Conservation (phyloP, 2,329 filamentous ascomycete species). For the Aspergillus brunneoviolaceus region DNA sequence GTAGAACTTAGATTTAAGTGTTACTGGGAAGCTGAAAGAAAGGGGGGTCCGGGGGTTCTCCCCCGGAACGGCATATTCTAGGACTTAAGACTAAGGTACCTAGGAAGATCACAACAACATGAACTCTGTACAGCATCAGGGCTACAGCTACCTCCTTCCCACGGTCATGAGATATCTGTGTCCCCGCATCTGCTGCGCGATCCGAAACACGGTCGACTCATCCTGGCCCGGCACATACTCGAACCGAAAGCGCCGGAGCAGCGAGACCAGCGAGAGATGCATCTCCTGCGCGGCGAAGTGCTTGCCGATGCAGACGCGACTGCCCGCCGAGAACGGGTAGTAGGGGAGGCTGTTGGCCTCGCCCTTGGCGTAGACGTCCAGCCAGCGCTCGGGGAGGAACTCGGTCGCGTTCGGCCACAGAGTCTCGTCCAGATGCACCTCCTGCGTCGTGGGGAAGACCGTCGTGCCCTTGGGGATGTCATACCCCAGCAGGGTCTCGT, state of each 20-base stretch:
- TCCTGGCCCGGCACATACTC: not conserved
- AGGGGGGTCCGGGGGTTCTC: no score
- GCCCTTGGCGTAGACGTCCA: not conserved
- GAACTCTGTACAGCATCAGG: no score
- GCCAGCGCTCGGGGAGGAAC: slow-evolving; percentile 1
- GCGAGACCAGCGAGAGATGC: not conserved
- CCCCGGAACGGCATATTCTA: no score
- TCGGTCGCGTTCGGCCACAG: not conserved
- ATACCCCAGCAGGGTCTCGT: not conserved
- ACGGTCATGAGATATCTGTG: not conserved
- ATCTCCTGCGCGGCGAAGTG: slow-evolving; percentile 3
- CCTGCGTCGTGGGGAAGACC: slow-evolving; percentile 1
- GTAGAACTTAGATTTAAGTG: fast-evolving
- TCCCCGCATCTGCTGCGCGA: not conserved
- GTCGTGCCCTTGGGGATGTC: not conserved
- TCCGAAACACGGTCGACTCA: not conserved
- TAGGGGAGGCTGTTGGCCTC: not conserved
- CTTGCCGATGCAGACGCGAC: slow-evolving; percentile 3
- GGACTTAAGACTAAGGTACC: fast-evolving
- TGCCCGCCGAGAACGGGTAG: slow-evolving; percentile 1
- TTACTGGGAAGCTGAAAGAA: not conserved
- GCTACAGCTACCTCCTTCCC: not conserved
- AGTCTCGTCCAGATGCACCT: not conserved
- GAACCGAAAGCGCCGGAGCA: not conserved
- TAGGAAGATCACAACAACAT: not conserved